These are phyloP conservation scores for Silene noctiflora DNA, from an alignment of 179 eudicot genomes.

Conservation along the genomic window DNA sequence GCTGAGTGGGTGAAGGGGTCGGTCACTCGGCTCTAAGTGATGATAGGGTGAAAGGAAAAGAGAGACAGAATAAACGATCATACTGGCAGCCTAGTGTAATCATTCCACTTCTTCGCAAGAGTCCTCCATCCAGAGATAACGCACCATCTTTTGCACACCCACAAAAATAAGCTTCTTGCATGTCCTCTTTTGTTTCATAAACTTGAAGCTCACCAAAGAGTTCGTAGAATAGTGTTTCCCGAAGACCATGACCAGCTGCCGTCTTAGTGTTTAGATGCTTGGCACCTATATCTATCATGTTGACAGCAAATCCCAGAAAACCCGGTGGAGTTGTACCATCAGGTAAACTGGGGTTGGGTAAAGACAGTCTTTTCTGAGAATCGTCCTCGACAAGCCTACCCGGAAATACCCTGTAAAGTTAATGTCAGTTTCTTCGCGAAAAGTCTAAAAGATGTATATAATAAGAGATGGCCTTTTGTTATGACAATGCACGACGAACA, in stretches of 20 bases:
- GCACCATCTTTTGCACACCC: slow-evolving; percentile 46
- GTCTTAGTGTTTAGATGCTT: slow-evolving; percentile 32
- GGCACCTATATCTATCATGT: slow-evolving; percentile 39
- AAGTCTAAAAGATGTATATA: background rate
- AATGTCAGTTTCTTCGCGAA: background rate
- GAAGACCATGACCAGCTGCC: slow-evolving; percentile 44
- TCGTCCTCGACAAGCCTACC: slow-evolving; percentile 23
- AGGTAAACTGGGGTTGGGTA: slow-evolving; percentile 40
- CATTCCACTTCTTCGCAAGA: slow-evolving; percentile 47
- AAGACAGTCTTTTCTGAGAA: slow-evolving; percentile 41
- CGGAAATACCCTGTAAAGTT: slow-evolving; percentile 35
- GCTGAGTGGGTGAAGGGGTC: too few species aligned
- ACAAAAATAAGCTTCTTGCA: slow-evolving; percentile 35
- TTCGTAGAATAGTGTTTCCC: slow-evolving; percentile 57
- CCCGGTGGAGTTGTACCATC: slow-evolving; percentile 47
- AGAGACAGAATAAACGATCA: slow-evolving; percentile 1
- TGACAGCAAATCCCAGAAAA: slow-evolving; percentile 61
- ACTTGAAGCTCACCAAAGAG: slow-evolving; percentile 71
- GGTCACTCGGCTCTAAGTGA: too few species aligned
- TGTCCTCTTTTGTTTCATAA: slow-evolving; percentile 39
- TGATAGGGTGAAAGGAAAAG: background rate
- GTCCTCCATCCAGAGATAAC: slow-evolving; percentile 63
- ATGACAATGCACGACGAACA: too few species aligned
- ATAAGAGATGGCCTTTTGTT: background rate
- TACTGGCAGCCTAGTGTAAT: slow-evolving; percentile 49